Percentiles rank a stretch among this genome's conserved stretches.
Conservation (phyloP, 2,329 filamentous ascomycete genomes). For the Lasiodiplodia sp. region DNA sequence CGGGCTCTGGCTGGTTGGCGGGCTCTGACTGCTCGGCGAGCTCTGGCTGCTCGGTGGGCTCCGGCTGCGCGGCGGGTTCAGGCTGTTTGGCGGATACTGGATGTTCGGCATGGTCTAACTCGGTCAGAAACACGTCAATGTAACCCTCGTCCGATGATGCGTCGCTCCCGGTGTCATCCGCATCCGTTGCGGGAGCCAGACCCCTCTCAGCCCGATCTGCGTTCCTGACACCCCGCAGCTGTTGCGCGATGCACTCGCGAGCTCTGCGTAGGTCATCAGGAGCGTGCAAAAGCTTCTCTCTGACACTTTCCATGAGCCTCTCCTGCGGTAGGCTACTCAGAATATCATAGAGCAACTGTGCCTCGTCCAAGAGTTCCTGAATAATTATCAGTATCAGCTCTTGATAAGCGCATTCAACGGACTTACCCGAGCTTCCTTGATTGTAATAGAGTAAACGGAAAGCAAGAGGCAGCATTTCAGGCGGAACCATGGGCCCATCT, state of each 20-base stretch:
- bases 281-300: background rate
- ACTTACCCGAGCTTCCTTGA: background rate
- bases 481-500: background rate
- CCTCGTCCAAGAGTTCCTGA: background rate
- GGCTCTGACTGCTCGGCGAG: too few relatives aligned
- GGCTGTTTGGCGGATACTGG: too few relatives aligned
- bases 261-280: background rate
- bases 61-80: too few relatives aligned
- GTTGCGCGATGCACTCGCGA: background rate
- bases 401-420: background rate
- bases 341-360: background rate
- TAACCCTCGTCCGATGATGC: background rate
- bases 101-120: background rate
- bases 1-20: background rate
- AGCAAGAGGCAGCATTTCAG: background rate
- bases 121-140: background rate
- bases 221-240: background rate
- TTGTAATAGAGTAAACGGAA: background rate
- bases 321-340: background rate
- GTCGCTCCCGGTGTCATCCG: background rate
- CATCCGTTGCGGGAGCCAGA: background rate
- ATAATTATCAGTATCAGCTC: background rate
- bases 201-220: background rate
- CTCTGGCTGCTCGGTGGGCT: background rate
- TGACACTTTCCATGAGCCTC: background rate